Conservation (phyloP, 345 rosid genomes). For the Eucalyptus regnans region DNA sequence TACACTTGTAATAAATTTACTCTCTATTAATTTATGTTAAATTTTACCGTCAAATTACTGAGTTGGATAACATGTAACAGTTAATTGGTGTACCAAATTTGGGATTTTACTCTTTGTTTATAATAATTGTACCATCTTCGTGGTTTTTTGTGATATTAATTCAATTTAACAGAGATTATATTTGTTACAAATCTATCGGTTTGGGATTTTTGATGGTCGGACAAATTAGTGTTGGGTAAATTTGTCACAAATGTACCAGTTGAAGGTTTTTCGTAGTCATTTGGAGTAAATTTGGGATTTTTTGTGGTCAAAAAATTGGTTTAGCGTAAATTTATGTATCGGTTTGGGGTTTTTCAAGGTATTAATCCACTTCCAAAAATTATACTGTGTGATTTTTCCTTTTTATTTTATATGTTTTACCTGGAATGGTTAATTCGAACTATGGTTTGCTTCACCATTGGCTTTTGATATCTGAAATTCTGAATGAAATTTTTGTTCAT, state of each 20-base stretch:
- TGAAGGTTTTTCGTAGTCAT: too few species aligned
- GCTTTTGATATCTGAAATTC: not conserved
- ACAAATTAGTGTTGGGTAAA: too few species aligned
- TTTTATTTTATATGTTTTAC: not conserved
- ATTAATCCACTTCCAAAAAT: not conserved
- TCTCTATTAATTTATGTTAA: too few species aligned
- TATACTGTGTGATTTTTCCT: accelerated
- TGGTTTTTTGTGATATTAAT: too few species aligned
- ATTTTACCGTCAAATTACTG: too few species aligned
- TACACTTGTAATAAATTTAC: too few species aligned
- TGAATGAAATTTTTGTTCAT: not conserved
- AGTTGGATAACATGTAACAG: accelerated
- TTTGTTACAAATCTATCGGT: accelerated
- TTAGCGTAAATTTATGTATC: too few species aligned
- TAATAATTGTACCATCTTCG: accelerated
- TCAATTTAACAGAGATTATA: too few species aligned
- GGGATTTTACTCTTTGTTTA: too few species aligned
- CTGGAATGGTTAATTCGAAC: not conserved
- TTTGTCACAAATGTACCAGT: accelerated
- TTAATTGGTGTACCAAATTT: accelerated
- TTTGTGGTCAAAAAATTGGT: too few species aligned
- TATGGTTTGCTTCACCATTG: not conserved
- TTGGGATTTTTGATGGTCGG: accelerated
- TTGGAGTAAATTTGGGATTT: too few species aligned
- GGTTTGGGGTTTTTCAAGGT: accelerated